Conservation (phyloP, 352 stramenopile genomes). For the Pseudoperonospora humuli region DNA sequence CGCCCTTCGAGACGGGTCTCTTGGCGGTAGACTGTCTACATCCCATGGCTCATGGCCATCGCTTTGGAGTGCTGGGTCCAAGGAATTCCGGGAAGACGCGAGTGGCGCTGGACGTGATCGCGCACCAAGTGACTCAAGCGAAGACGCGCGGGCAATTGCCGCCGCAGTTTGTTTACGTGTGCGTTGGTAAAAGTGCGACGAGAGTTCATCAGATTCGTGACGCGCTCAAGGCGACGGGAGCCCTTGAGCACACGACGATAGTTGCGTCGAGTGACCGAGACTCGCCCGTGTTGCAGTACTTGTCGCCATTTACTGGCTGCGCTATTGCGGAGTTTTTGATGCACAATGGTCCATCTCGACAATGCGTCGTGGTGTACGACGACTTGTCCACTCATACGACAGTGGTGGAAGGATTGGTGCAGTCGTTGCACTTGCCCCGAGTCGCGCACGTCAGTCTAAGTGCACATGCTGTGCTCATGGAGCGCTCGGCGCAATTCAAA, state of each 20-base stretch:
- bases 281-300: constrained; percentile 70
- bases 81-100: constrained; percentile 69
- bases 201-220: constrained; percentile 62
- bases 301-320: constrained; percentile 74
- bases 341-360: constrained; percentile 34
- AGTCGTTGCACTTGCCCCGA: constrained; percentile 57
- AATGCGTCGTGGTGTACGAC: constrained; percentile 72
- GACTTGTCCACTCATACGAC: constrained; percentile 66
- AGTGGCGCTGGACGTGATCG: constrained; percentile 57
- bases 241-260: constrained; percentile 54
- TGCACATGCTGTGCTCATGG: constrained; percentile 62
- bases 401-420: constrained; percentile 67
- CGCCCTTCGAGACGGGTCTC: constrained; percentile 53
- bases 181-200: constrained; percentile 45
- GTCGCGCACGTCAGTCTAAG: constrained; percentile 54
- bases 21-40: constrained; percentile 73
- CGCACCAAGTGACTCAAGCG: constrained; percentile 37
- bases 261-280: constrained; percentile 55
- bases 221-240: constrained; percentile 35
- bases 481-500: constrained; percentile 64
- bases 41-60: constrained; percentile 60
- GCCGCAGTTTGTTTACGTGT: constrained; percentile 73
- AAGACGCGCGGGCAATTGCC: constrained; percentile 22
- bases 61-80: constrained; percentile 56
- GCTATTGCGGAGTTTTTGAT: constrained; percentile 68